phyloP scores from a whole-genome alignment of 495 filamentous ascomycete genomes.

The Penicillium ucsense region DNA sequence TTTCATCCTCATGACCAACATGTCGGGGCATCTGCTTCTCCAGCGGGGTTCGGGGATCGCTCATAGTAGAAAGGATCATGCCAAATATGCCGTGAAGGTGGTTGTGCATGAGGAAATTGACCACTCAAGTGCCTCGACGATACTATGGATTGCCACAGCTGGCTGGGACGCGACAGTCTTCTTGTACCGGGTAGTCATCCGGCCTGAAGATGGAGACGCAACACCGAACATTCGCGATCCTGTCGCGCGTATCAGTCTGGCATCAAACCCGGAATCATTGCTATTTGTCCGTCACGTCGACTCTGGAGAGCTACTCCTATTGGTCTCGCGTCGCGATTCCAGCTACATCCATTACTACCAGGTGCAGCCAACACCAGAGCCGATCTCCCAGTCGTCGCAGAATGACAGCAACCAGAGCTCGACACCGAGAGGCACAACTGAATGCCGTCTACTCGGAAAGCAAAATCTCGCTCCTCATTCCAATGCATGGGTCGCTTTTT shows the following conservation, averaged over 20 bases:
- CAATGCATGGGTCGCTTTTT: conserved; percentile 57
- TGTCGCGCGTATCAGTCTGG: conserved; percentile 38
- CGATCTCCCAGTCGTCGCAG: background rate
- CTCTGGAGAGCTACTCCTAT: conserved; percentile 33
- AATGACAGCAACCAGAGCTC: background rate
- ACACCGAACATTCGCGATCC: conserved; percentile 24
- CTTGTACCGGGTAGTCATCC: conserved; percentile 34
- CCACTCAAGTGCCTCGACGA: background rate
- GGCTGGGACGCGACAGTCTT: conserved; percentile 55
- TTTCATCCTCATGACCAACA: conserved; percentile 42
- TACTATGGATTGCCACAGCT: conserved; percentile 48
- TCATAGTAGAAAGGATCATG: conserved; percentile 46
- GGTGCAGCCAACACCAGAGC: conserved; percentile 14
- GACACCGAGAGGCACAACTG: background rate
- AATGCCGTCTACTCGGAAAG: conserved; percentile 36
- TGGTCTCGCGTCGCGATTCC: conserved; percentile 52
- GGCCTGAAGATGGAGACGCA: background rate
- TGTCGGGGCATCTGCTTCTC: conserved; percentile 54
- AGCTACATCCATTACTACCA: conserved; percentile 52
- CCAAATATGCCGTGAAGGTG: conserved; percentile 53
- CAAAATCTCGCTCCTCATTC: conserved; percentile 57
- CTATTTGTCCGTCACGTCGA: conserved; percentile 43
- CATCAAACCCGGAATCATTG: conserved; percentile 53
- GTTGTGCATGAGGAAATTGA: conserved; percentile 25
- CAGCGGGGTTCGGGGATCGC: conserved; percentile 28